Percentiles rank a stretch among this genome's conserved stretches.
These are phyloP conservation scores for Stemphylium lycopersici DNA, from an alignment of 2,329 filamentous ascomycete genomes.

Conservation along the genomic window DNA sequence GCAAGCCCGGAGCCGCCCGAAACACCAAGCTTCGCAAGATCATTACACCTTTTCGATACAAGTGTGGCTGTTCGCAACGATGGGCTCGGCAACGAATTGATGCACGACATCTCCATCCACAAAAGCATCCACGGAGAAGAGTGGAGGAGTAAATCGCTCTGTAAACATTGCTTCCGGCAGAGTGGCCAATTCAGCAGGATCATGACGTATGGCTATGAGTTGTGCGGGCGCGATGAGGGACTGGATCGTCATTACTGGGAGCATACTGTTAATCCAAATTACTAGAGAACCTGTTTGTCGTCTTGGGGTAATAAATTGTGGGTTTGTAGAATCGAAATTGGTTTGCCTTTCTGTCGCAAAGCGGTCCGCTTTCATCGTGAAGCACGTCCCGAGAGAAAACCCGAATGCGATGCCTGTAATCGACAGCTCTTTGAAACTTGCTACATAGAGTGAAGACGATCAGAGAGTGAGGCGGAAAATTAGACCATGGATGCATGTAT, in stretches of 20 bases:
- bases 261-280: not conserved
- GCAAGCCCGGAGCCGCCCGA: slow-evolving; percentile 8
- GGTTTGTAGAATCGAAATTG: no score
- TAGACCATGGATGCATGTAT: no score
- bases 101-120: slow-evolving; percentile 32
- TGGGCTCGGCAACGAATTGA: not conserved
- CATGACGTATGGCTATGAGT: slow-evolving; percentile 32
- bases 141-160: slow-evolving; percentile 28
- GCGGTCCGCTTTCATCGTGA: no score
- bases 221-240: slow-evolving; percentile 32
- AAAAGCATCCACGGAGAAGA: slow-evolving; percentile 33
- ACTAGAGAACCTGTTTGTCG: not conserved
- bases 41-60: slow-evolving; percentile 37
- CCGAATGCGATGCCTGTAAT: no score
- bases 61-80: not conserved
- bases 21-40: slow-evolving; percentile 31
- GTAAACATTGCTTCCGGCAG: slow-evolving; percentile 35
- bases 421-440: no score
- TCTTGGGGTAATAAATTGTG: not conserved
- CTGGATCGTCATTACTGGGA: slow-evolving; percentile 43
- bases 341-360: no score
- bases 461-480: no score
- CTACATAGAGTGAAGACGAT: no score
- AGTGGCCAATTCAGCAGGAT: slow-evolving; percentile 35
- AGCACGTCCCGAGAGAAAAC: no score